Evolutionary conservation across 2,329 filamentous ascomycete species (phyloP).

Genomic region (Phialophora expanda): DNA sequence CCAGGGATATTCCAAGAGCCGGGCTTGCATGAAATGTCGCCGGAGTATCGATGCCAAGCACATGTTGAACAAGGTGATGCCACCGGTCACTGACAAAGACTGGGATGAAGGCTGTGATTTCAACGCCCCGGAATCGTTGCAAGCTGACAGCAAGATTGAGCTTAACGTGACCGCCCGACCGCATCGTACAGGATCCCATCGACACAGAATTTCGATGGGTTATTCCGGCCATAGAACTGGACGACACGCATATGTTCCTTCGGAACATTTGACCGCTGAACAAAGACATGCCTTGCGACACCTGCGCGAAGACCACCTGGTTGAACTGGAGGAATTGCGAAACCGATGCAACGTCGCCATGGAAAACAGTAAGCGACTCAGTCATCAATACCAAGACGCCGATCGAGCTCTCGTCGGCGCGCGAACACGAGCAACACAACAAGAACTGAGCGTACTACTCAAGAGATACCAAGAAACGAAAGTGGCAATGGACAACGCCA

Average conservation of each 20-base stretch:
- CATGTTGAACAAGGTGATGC: constrained; percentile 32
- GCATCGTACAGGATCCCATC: constrained; percentile 22
- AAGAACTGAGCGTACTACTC: constrained; percentile 19
- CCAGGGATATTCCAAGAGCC: constrained; percentile 30
- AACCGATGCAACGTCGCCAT: constrained; percentile 11
- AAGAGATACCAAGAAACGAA: constrained; percentile 23
- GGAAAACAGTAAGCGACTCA: constrained; percentile 10
- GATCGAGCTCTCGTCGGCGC: constrained; percentile 19
- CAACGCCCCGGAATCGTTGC: constrained; percentile 31
- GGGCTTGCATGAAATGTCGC: constrained; percentile 36
- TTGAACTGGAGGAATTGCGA: constrained; percentile 21
- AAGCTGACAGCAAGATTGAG: constrained; percentile 30
- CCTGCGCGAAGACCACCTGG: constrained; percentile 21
- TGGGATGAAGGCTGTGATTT: constrained; percentile 35
- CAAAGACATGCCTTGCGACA: constrained; percentile 15
- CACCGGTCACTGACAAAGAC: constrained; percentile 32
- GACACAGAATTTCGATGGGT: constrained; percentile 13
- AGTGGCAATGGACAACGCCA: constrained; percentile 18
- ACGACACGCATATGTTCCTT: background rate
- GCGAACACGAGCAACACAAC: constrained; percentile 1
- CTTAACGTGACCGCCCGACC: constrained; percentile 32
- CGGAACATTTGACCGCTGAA: constrained; percentile 18
- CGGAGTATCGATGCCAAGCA: constrained; percentile 33
- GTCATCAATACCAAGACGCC: constrained; percentile 25
- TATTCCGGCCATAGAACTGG: constrained; percentile 19